Conservation (phyloP, 1,284 basidiomycete species). For the Tremellales sp. region DNA sequence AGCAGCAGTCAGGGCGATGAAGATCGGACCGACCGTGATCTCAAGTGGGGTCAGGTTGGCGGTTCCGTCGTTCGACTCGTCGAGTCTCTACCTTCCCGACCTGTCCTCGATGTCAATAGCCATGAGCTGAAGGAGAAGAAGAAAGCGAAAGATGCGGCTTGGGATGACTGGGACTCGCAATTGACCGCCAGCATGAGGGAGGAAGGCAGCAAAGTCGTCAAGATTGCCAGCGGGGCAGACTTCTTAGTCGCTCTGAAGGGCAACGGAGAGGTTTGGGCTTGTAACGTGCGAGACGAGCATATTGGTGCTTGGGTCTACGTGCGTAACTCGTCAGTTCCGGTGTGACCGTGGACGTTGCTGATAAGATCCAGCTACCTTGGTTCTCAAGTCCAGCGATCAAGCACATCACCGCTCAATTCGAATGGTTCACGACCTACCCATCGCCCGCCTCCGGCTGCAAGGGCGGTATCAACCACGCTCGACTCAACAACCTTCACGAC, state of each 20-base stretch:
- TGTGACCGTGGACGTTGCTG: neutral
- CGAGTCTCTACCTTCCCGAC: constrained; percentile 19
- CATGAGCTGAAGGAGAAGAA: constrained; percentile 33
- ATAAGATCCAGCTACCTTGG: constrained; percentile 26
- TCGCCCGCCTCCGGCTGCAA: constrained; percentile 56
- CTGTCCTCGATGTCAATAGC: constrained; percentile 50
- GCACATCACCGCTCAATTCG: constrained; percentile 79
- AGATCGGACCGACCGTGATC: constrained; percentile 31
- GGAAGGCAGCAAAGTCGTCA: constrained; percentile 57
- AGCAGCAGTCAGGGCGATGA: constrained; percentile 36
- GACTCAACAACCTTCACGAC: constrained; percentile 29
- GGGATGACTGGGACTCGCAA: constrained; percentile 58
- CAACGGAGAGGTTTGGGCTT: constrained; percentile 46
- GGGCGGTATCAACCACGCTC: constrained; percentile 14
- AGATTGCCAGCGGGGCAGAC: constrained; percentile 68
- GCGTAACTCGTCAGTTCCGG: constrained; percentile 33
- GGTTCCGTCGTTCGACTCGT: constrained; percentile 20
- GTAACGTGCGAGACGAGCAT: constrained; percentile 12
- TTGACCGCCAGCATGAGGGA: constrained; percentile 20
- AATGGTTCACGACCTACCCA: constrained; percentile 74
- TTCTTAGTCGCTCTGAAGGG: constrained; percentile 66
- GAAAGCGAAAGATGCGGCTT: constrained; percentile 29
- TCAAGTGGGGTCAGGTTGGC: constrained; percentile 34
- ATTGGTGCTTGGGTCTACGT: constrained; percentile 66
- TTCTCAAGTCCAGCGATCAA: constrained; percentile 41